Percentiles rank a stretch among this genome's conserved stretches.
These are phyloP conservation scores for Glomus cerebriforme DNA, from an alignment of 192 early-diverging fungal genomes.

Conservation along the genomic window DNA sequence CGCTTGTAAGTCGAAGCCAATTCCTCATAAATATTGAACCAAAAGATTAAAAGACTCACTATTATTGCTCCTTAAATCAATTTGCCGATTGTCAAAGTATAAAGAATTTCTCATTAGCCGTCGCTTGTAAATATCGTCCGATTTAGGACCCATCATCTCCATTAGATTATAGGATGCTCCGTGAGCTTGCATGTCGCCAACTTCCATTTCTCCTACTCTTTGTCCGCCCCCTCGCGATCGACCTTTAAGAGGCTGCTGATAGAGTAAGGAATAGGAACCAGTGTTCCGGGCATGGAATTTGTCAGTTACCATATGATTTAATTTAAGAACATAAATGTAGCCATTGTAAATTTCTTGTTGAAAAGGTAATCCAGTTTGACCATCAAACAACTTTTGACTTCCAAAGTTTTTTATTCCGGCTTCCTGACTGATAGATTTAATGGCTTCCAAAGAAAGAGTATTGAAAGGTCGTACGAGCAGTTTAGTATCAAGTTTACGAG, in stretches of 20 bases:
- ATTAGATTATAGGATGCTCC: neutral
- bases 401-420: conserved; percentile 23
- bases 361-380: conserved; percentile 27
- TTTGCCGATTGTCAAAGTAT: neutral
- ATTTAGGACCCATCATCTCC: conserved; percentile 7
- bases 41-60: conserved; percentile 26
- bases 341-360: conserved; percentile 13
- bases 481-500: conserved; percentile 12
- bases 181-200: conserved; percentile 1
- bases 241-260: conserved; percentile 14
- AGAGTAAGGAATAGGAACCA: conserved; percentile 16
- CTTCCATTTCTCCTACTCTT: conserved; percentile 18
- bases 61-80: neutral
- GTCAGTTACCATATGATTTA: conserved; percentile 20
- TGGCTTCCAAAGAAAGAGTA: neutral
- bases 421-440: conserved; percentile 23
- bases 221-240: conserved; percentile 26
- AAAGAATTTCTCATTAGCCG: neutral
- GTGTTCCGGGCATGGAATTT: conserved; percentile 17
- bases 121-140: conserved; percentile 3
- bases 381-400: conserved; percentile 19
- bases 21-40: conserved; percentile 7
- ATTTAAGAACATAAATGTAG: conserved; percentile 10
- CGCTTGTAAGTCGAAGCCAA: conserved; percentile 16
- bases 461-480: conserved; percentile 4